phyloP scores from a whole-genome alignment of 257 asterid genomes.

The Datura wrightii region DNA sequence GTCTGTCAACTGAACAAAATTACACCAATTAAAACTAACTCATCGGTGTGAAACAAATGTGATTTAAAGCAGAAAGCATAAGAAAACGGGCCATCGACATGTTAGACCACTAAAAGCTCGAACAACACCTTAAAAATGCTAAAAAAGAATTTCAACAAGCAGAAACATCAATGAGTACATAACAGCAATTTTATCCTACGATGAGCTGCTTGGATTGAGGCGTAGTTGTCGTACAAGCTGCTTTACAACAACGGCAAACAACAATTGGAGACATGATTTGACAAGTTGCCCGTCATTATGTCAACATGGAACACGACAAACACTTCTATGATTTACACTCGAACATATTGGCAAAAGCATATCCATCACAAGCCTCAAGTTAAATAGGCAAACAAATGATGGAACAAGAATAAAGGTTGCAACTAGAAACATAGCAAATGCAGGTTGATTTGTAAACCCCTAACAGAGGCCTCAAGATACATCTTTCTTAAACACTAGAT shows the following conservation, averaged over 20 bases:
- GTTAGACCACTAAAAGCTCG: neutral
- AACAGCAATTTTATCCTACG: neutral
- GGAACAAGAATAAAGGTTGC: neutral
- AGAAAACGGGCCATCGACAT: neutral
- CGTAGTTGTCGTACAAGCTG: neutral
- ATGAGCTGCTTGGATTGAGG: constrained; percentile 21
- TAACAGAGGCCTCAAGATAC: constrained; percentile 11
- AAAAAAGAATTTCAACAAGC: neutral
- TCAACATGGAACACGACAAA: neutral
- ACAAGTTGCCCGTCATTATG: constrained; percentile 14
- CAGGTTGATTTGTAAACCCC: neutral
- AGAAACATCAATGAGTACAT: neutral
- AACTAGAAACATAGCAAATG: neutral
- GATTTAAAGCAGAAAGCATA: constrained; percentile 14
- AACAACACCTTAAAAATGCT: neutral
- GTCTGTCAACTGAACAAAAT: constrained; percentile 82
- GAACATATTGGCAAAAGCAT: constrained; percentile 12
- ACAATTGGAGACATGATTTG: constrained; percentile 4
- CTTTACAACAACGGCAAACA: neutral
- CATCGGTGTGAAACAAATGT: constrained; percentile 7
- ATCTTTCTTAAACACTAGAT: constrained; percentile 22
- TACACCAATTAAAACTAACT: constrained; percentile 26
- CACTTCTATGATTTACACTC: neutral
- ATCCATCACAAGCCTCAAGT: neutral
- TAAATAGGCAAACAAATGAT: constrained; percentile 12